Percentiles rank a stretch among this genome's conserved stretches.
These are phyloP conservation scores for Picea engelmannii DNA, from an alignment of 83 land plant genomes.

Conservation along the genomic window DNA sequence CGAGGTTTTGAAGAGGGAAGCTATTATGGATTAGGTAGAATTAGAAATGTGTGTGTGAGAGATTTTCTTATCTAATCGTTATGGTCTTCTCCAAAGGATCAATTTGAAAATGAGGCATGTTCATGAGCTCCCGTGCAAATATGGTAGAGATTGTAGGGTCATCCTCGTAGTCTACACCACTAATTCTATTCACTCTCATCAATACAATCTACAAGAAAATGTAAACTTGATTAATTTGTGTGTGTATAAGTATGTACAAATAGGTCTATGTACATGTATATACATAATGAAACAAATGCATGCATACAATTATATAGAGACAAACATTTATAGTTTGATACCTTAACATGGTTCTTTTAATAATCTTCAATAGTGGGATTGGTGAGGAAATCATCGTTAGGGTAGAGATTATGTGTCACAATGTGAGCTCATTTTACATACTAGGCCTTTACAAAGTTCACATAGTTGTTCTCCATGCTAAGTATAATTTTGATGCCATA, in stretches of 20 bases:
- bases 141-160: conserved; percentile 67
- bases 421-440: conserved; percentile 69
- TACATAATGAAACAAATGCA: not conserved
- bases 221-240: not conserved
- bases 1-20: too few relatives aligned
- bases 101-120: conserved; percentile 63
- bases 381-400: conserved; percentile 78
- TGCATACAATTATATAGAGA: not conserved
- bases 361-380: conserved; percentile 43
- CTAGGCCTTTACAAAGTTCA: conserved; percentile 66
- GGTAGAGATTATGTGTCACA: conserved; percentile 28
- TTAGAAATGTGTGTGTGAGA: too few relatives aligned
- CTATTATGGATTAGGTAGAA: too few relatives aligned
- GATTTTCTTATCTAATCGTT: conserved; percentile 24
- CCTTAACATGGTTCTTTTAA: conserved; percentile 58
- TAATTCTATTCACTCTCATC: conserved; percentile 58
- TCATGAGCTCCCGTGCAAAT: conserved; percentile 78
- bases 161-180: conserved; percentile 46
- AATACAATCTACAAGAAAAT: conserved; percentile 41
- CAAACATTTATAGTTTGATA: conserved; percentile 6
- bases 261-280: too few relatives aligned
- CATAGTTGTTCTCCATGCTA: conserved; percentile 74
- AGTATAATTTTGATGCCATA: conserved; percentile 59
- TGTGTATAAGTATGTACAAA: too few relatives aligned
- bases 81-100: conserved; percentile 54